Conservation (phyloP, 2,329 filamentous ascomycete species). For the Colletotrichum agaves region DNA sequence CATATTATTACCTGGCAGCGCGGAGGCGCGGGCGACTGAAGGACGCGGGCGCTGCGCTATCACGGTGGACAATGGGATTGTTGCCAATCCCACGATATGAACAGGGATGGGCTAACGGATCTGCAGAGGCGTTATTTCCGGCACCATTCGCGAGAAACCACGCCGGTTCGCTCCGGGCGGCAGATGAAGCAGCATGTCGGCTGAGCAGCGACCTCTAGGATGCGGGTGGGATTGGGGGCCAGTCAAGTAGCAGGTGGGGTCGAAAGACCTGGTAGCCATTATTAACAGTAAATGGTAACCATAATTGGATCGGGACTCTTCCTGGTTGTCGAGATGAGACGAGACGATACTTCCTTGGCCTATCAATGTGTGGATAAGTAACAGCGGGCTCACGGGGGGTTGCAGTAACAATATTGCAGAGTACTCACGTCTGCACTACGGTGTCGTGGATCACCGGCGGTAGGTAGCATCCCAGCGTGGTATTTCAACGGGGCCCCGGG, state of each 20-base stretch:
- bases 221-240: constrained; percentile 13
- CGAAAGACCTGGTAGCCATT: constrained; percentile 3
- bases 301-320: constrained; percentile 7
- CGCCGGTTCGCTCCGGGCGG: constrained; percentile 23
- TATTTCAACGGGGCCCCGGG: constrained; percentile 5
- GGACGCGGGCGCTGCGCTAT: background rate
- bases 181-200: constrained; percentile 5
- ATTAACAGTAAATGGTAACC: background rate
- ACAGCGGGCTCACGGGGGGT: constrained; percentile 7
- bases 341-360: constrained; percentile 18
- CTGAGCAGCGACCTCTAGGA: too few relatives aligned
- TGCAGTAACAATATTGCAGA: background rate
- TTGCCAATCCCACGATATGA: background rate
- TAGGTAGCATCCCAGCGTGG: constrained; percentile 22
- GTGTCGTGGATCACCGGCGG: constrained; percentile 22
- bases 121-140: constrained; percentile 26
- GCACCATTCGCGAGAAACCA: background rate
- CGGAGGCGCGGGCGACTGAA: background rate
- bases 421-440: background rate
- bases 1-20: too few relatives aligned
- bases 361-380: constrained; percentile 1
- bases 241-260: background rate
- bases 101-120: constrained; percentile 2
- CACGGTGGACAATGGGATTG: constrained; percentile 9
- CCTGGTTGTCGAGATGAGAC: constrained; percentile 12